Conservation (phyloP, 1,139 yeast genomes). For the Hansenula anomala region DNA sequence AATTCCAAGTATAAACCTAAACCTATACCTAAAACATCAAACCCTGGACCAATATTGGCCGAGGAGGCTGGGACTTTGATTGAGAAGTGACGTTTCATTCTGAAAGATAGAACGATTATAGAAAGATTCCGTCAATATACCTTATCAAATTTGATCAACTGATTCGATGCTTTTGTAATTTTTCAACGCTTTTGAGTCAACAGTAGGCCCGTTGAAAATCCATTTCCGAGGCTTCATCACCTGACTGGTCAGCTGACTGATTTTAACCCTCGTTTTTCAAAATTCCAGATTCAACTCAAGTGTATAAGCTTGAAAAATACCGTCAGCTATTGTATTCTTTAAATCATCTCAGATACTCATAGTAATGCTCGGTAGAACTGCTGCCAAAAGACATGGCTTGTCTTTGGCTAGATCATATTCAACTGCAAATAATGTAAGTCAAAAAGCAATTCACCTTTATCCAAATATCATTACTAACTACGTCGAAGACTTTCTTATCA, state of each 20-base stretch:
- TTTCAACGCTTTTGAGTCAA: constrained; percentile 3
- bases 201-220: too few relatives aligned
- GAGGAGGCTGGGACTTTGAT: constrained; percentile 93
- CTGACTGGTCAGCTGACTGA: background rate
- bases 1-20: constrained; percentile 69
- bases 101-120: background rate
- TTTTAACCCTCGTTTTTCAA: too few relatives aligned
- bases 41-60: constrained; percentile 98
- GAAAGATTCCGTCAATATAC: too few relatives aligned
- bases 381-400: background rate
- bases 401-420: background rate
- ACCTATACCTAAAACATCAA: constrained; percentile 93
- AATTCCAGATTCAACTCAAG: too few relatives aligned
- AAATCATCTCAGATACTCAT: too few relatives aligned
- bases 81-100: constrained; percentile 39
- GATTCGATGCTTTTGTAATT: background rate
- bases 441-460: background rate
- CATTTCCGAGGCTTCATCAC: background rate
- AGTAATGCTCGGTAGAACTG: background rate
- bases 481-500: constrained; percentile 20
- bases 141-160: background rate
- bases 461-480: constrained; percentile 1
- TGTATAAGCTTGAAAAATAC: too few relatives aligned
- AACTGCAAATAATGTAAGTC: background rate
- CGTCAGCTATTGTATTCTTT: too few relatives aligned